Percentiles rank a stretch among this genome's conserved stretches.
These are phyloP conservation scores for Diaporthe sp. DNA, from an alignment of 2,329 filamentous ascomycete species.

Conservation along the genomic window DNA sequence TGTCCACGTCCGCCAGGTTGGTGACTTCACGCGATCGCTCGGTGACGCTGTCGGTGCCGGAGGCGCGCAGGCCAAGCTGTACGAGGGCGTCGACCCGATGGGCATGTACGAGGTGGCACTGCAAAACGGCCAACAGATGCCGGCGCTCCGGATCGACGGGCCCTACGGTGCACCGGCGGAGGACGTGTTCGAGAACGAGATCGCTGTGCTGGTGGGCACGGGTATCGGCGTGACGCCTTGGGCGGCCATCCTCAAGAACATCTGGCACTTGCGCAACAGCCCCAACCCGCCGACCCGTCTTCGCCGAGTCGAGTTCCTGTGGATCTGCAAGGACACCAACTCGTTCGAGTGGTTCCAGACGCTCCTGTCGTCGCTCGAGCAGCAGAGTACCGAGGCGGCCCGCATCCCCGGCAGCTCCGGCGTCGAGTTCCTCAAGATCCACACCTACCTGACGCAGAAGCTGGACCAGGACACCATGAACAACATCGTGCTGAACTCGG, in stretches of 20 bases:
- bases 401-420: slow-evolving; percentile 76
- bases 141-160: slow-evolving; percentile 88
- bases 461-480: slow-evolving; percentile 93
- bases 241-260: slow-evolving; percentile 93
- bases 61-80: slow-evolving; percentile 86
- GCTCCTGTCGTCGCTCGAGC: slow-evolving; percentile 89
- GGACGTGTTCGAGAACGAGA: slow-evolving; percentile 95
- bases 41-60: slow-evolving; percentile 96
- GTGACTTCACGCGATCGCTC: slow-evolving; percentile 95
- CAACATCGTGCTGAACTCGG: slow-evolving; percentile 97
- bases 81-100: slow-evolving; percentile 90
- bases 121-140: slow-evolving; percentile 94
- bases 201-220: slow-evolving; percentile 86
- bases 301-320: slow-evolving; percentile 97
- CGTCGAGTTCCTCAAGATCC: slow-evolving; percentile 93
- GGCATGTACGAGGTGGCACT: slow-evolving; percentile 99
- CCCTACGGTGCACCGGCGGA: slow-evolving; percentile 97
- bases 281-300: slow-evolving; percentile 92
- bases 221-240: slow-evolving; percentile 91
- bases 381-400: slow-evolving; percentile 81
- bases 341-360: slow-evolving; percentile 99
- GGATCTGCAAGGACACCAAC: slow-evolving; percentile 95
- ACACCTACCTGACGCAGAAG: slow-evolving; percentile 96
- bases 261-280: slow-evolving; percentile 93
- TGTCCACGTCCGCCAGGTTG: slow-evolving; percentile 94